Conservation (phyloP, 352 stramenopile genomes). For the Hyaloperonospora brassicae region DNA sequence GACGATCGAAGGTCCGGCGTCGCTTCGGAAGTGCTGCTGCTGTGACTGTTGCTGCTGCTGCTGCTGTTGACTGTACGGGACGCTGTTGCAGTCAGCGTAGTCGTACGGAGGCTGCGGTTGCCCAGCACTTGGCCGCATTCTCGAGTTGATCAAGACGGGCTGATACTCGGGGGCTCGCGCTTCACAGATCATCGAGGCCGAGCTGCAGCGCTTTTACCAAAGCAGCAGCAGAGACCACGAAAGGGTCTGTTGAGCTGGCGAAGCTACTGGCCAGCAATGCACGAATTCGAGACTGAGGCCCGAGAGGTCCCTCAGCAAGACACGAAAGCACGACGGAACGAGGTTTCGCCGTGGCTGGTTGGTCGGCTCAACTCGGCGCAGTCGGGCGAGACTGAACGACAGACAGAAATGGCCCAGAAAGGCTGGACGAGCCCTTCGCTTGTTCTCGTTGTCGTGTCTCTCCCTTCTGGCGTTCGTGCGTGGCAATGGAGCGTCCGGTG, state of each 20-base stretch:
- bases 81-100: constrained; percentile 21
- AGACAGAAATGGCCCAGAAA: constrained; percentile 10
- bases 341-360: background rate
- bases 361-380: background rate
- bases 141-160: constrained; percentile 31
- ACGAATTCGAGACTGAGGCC: constrained; percentile 33
- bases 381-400: background rate
- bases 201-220: constrained; percentile 1
- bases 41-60: constrained; percentile 2
- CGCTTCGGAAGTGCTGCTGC: constrained; percentile 10
- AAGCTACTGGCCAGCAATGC: constrained; percentile 24
- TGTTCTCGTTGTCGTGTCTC: constrained; percentile 23
- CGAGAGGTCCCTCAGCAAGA: no score
- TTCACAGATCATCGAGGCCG: constrained; percentile 31
- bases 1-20: constrained; percentile 4
- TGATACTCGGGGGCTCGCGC: constrained; percentile 23
- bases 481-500: constrained; percentile 23
- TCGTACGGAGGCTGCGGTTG: constrained; percentile 14
- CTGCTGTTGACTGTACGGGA: constrained; percentile 17
- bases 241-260: background rate
- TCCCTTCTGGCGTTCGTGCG: constrained; percentile 31
- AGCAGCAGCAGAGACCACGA: background rate
- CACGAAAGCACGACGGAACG: no score
- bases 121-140: constrained; percentile 29
- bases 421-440: constrained; percentile 21